Evolutionary conservation across 441 rosid species (phyloP), one percentile per base, ranked within the genome.

Genomic region (Manihot esculenta): DNA sequence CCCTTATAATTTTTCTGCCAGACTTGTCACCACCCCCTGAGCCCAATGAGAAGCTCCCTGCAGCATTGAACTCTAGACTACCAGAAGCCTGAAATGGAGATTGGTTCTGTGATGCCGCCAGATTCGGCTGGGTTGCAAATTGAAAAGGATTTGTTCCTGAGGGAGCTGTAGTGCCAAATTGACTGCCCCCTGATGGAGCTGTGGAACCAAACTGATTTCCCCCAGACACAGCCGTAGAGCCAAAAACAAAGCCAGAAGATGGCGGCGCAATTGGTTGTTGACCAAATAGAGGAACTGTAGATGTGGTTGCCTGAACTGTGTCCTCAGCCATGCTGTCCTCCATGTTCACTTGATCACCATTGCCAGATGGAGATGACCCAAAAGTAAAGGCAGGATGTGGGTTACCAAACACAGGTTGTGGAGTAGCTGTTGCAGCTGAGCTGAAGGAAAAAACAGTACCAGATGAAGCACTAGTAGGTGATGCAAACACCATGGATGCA

Each of bases 251-350:
- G 15, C 78, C 63, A 57, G 88, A 33, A 15, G 83, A 75, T 24
- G 74, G 10, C 0, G 79, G 73, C n/a, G 84, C 15, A 72, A 72
- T 69, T 10, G 89, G 64, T 63, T 76, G 83, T 69, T 84, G 96
- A 75, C 83, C 86, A 84, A 88, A 88, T 56, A 69, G 73, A 17
- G 90, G 66, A 66, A 66, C 80, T 15, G 86, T 15, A 15, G 89
- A 77, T 35, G 85, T 59, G 38, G 85, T 71, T 49, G 91, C 85
- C 70, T 82, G 97, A 66, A 88, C 80, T 3, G 87, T 83, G 83
- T 95, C 98, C 84, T 91, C 98, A 14, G 97, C 92, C 99, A 95
- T 95, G 79, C 93, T 89, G 77, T 95, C 99, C 81, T 89, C 99
- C 95, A 93, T 82, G 80, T 69, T 84, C 87, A 90, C 81, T 68